Conservation (phyloP, 352 stramenopile genomes). For the Peronospora tabacina region DNA sequence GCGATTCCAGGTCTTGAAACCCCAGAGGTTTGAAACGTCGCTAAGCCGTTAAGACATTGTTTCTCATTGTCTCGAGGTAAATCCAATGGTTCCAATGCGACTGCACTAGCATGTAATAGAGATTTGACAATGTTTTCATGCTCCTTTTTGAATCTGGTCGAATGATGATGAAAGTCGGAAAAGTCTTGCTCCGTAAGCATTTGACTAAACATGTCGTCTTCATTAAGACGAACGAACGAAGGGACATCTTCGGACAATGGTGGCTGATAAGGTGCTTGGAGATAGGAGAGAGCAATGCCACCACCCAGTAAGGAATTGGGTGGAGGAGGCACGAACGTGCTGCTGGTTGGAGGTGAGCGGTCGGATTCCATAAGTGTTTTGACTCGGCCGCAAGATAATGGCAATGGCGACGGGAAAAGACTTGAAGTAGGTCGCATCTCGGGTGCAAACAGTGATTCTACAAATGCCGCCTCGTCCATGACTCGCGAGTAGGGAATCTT, state of each 20-base stretch:
- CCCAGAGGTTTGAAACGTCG: constrained; percentile 3
- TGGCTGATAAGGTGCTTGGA: constrained; percentile 17
- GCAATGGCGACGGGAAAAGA: constrained; percentile 16
- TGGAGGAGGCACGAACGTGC: constrained; percentile 16
- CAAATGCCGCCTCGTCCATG: constrained; percentile 66
- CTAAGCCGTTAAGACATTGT: background rate
- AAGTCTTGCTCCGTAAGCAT: constrained; percentile 46
- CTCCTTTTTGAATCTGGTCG: constrained; percentile 16
- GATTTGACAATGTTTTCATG: constrained; percentile 6
- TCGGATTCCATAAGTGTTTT: constrained; percentile 14
- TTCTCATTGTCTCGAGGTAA: constrained; percentile 19
- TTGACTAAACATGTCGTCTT: constrained; percentile 43
- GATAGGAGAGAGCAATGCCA: constrained; percentile 17
- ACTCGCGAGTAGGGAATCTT: background rate
- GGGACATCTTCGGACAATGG: constrained; percentile 16
- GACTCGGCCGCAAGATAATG: constrained; percentile 17
- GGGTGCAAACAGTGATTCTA: constrained; percentile 52
- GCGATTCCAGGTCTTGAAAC: constrained; percentile 5
- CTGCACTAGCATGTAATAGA: constrained; percentile 11
- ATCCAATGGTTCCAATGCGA: constrained; percentile 35
- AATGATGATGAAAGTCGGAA: constrained; percentile 15
- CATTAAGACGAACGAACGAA: constrained; percentile 26
- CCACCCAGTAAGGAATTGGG: constrained; percentile 32
- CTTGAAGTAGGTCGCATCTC: constrained; percentile 35
- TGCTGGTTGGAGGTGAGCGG: constrained; percentile 7